Base-by-base conservation (phyloP, 805 yeast genomes). In the Starmerella gropengiesseri region DNA sequence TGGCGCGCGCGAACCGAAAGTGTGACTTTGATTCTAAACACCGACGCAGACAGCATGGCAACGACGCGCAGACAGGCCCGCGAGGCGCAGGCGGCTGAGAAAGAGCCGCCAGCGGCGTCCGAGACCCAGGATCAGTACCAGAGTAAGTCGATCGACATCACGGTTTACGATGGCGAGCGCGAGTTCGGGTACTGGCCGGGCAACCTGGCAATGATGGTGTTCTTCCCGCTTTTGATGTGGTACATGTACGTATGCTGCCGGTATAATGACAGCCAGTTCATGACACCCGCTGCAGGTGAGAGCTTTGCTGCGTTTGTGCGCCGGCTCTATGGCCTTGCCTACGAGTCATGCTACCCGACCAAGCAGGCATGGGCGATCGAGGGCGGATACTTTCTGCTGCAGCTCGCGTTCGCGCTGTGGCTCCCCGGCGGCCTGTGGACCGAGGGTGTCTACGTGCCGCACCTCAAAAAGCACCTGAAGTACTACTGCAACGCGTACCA, bases 181-280 rank as follows among this genome's bases (percentile, higher is more conserved):
- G 97, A 91, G 54, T 91, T 89, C 58, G 98, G 98, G 40, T 97
- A 97, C 0, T 80, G 93, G 20, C 62, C 69, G 6, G 98, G 98
- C 44, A 95, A 85, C 37, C 45, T 78, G 17, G 89, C 87, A 6
- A 89, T 91, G 97, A 75, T 89, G 78, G 59, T 75, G 34, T 94
- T 94, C 3, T 91, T 91, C 66, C 98, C 98, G 7, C 58, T 79
- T 36, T 69, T 91, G 57, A 91, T 91, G 98, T 84, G 80, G 71
- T 91, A 91, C 65, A 81, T 91, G 91, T 89, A 95, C 93, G 77
- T 89, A 42, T 73, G 85, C 55, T 89, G 91, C 40, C 73, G 74
- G 48, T 86, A 80, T 61, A 84, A 85, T 63, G 67, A 67, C 49
- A 95, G 95, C 1, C 57, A 66, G 37, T 70, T 83, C 22, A 85